Base-by-base conservation (phyloP, 192 early-diverging fungal genomes). In the Entomortierella parvispora region DNA sequence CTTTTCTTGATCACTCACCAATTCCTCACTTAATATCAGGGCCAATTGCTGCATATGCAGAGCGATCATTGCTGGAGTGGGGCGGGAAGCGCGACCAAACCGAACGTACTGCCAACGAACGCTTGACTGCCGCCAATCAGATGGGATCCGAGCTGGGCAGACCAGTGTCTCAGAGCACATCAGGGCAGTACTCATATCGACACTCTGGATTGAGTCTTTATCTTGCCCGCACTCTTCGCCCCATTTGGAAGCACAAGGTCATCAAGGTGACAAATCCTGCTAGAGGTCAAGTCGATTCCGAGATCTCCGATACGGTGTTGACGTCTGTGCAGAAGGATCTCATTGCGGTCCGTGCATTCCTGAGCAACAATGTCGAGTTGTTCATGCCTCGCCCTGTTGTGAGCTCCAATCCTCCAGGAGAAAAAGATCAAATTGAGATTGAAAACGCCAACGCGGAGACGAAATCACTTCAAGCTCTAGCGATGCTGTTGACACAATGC, bases 191-290 rank as follows among this genome's bases (percentile, higher is more conserved):
- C 53, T 93, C 92, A 58, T 87, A 88, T 14, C 69, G 87, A 29
- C 92, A 96, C 68, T 86, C 94, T 56, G 95, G 92, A 26, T 69
- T 97, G 31, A 88, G 83, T 7, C 71, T 93, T 7, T 96, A 94
- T 59, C 65, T 97, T 55, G 83, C 88, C 0, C 90, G 94, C 14
- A 53, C 91, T 4, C 53, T 97, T 51, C 74, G 86, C 65, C 89
- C 93, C 4, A 61, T 95, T 12, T 97, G 96, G 96, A 84, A 86
- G 37, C 79, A 65, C 18, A 68, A 68, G 31, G 74, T 77, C 37
- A 45, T 64, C 64, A 50, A 81, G 80, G 33, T 54, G 32, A 32
- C 55, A 29, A 67, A 69, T 26, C 25, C 57, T 2, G 26, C 37
- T 32, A 62, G 66, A 2, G 62, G 60, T 2, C 50, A 68, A 23